Evolutionary conservation across 306 rosid species (phyloP).

Genomic region (Gillenia trifoliata): DNA sequence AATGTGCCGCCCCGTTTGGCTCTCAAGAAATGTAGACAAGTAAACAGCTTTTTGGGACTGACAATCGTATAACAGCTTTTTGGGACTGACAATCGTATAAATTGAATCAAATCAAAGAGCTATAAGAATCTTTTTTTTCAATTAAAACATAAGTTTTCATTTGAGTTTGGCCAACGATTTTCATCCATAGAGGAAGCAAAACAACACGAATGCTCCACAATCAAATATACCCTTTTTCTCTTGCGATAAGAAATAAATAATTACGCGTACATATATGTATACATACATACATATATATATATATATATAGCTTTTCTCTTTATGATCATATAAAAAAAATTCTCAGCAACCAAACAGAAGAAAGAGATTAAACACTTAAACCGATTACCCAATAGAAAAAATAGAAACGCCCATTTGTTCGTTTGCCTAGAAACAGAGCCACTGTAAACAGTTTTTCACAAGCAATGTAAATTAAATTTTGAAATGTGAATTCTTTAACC

Average conservation of each 20-base stretch:
- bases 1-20: neutral
- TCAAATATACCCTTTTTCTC: neutral
- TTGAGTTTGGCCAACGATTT: neutral
- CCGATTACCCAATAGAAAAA: neutral
- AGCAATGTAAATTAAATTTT: neutral
- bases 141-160: neutral
- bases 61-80: no score
- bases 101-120: no score
- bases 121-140: neutral
- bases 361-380: neutral
- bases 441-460: neutral
- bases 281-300: neutral
- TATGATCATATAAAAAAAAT: neutral
- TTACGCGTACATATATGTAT: no score
- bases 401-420: neutral
- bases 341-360: constrained; percentile 12
- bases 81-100: no score
- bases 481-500: neutral
- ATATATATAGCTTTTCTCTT: neutral
- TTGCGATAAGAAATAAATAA: no score
- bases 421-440: neutral
- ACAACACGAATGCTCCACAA: neutral
- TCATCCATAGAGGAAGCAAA: neutral
- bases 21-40: neutral
- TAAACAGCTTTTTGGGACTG: neutral